Conservation (phyloP, 257 asterid genomes). For the Henckelia pumila region DNA sequence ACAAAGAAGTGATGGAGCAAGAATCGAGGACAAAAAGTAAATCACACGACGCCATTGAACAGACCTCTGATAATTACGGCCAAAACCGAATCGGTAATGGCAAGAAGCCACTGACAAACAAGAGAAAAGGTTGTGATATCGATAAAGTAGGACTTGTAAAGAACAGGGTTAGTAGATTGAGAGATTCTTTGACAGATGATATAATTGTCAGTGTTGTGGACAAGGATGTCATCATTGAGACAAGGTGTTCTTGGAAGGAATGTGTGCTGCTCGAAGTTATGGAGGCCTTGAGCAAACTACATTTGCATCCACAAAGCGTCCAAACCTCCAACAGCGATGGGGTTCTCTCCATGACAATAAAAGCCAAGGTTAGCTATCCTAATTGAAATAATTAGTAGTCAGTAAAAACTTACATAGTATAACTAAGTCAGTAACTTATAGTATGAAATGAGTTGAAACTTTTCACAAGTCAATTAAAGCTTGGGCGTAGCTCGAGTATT, state of each 20-base stretch:
- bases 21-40: constrained; percentile 39
- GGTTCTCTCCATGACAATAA: constrained; percentile 47
- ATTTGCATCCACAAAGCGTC: constrained; percentile 48
- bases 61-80: constrained; percentile 64
- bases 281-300: constrained; percentile 50
- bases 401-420: not conserved
- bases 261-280: constrained; percentile 48
- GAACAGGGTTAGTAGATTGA: constrained; percentile 29
- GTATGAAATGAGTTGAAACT: not conserved
- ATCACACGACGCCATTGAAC: constrained; percentile 52
- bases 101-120: constrained; percentile 40
- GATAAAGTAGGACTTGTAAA: constrained; percentile 37
- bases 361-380: constrained; percentile 62
- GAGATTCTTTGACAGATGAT: constrained; percentile 39
- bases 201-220: constrained; percentile 45
- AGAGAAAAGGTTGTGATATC: constrained; percentile 58
- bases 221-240: constrained; percentile 57
- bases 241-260: constrained; percentile 63
- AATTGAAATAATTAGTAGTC: not conserved
- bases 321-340: constrained; percentile 75
- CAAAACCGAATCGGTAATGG: constrained; percentile 30
- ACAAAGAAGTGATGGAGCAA: constrained; percentile 38
- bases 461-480: not conserved
- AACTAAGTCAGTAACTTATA: not conserved
- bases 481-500: not conserved